Evolutionary conservation across 2,329 filamentous ascomycete species (phyloP).

Genomic region (Colletotrichum kahawae): DNA sequence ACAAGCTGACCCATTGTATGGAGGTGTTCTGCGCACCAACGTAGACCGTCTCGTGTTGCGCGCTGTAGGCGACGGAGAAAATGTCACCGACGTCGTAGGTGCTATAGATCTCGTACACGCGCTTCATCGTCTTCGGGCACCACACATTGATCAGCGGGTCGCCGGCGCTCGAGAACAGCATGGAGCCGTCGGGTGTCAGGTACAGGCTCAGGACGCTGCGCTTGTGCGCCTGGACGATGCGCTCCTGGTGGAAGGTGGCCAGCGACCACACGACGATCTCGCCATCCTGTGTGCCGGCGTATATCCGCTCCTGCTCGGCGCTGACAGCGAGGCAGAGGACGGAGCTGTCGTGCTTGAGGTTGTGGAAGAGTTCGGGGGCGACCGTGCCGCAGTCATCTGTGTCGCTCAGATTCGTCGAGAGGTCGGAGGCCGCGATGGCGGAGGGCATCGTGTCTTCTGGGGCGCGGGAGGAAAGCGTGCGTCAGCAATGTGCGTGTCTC

Average conservation of each 20-base stretch:
- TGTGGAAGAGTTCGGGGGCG: conserved; percentile 72
- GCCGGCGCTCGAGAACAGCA: conserved; percentile 91
- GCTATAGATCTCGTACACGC: conserved; percentile 89
- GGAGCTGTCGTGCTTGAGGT: conserved; percentile 77
- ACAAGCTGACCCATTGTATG: conserved; percentile 89
- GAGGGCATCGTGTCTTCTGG: conserved; percentile 23
- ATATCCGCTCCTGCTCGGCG: conserved; percentile 78
- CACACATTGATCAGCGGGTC: conserved; percentile 96
- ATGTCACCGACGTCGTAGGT: conserved; percentile 94
- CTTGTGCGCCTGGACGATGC: conserved; percentile 85
- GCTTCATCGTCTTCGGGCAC: conserved; percentile 77
- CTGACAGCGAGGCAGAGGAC: conserved; percentile 85
- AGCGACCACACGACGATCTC: conserved; percentile 94
- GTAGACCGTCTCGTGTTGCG: conserved; percentile 80
- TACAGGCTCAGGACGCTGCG: conserved; percentile 88
- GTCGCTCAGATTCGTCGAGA: conserved; percentile 22
- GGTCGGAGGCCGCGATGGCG: conserved; percentile 17
- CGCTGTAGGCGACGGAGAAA: conserved; percentile 91
- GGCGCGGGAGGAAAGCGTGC: not conserved
- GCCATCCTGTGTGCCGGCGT: conserved; percentile 90
- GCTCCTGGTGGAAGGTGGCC: conserved; percentile 81
- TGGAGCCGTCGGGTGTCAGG: conserved; percentile 73
- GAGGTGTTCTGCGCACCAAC: conserved; percentile 93
- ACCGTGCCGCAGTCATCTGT: conserved; percentile 29
- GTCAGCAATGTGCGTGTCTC: not conserved